These are phyloP conservation scores for Blumeria hordei DNA, from an alignment of 2,329 filamentous ascomycete species.

Conservation along the genomic window DNA sequence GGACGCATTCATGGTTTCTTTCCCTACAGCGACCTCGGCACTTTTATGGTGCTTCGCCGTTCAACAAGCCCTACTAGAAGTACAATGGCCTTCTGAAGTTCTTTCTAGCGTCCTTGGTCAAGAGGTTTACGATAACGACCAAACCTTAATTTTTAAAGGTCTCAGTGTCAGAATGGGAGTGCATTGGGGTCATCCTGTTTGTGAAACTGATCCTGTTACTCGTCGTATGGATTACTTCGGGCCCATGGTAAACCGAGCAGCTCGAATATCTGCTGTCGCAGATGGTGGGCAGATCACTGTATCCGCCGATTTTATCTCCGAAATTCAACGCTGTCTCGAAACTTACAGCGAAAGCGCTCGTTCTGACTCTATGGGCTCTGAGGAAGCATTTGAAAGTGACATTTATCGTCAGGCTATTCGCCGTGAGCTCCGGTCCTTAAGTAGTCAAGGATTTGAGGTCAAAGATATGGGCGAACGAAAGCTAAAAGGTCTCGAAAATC, in stretches of 20 bases:
- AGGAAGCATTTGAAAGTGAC: constrained; percentile 57
- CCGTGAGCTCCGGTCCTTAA: constrained; percentile 66
- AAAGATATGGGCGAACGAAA: constrained; percentile 91
- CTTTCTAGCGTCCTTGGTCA: constrained; percentile 68
- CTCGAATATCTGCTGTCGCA: constrained; percentile 79
- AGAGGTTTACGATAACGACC: constrained; percentile 59
- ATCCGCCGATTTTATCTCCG: constrained; percentile 87
- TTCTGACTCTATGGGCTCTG: constrained; percentile 39
- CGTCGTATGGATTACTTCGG: constrained; percentile 98
- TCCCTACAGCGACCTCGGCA: constrained; percentile 84
- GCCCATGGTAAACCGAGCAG: constrained; percentile 94
- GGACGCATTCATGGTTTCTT: constrained; percentile 98
- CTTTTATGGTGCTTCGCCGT: constrained; percentile 92
- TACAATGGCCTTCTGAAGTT: constrained; percentile 83
- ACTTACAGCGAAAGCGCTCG: constrained; percentile 71
- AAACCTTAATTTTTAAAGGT: constrained; percentile 76
- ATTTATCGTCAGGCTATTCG: constrained; percentile 51
- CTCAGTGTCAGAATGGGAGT: constrained; percentile 94
- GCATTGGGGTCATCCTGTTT: constrained; percentile 85
- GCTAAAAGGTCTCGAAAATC: constrained; percentile 90
- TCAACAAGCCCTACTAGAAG: constrained; percentile 66
- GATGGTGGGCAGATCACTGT: constrained; percentile 95
- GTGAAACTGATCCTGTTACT: constrained; percentile 86
- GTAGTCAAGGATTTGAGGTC: constrained; percentile 82
- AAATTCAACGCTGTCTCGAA: constrained; percentile 78